phyloP scores from a whole-genome alignment of 306 rosid genomes.

The Lotus japonicus region DNA sequence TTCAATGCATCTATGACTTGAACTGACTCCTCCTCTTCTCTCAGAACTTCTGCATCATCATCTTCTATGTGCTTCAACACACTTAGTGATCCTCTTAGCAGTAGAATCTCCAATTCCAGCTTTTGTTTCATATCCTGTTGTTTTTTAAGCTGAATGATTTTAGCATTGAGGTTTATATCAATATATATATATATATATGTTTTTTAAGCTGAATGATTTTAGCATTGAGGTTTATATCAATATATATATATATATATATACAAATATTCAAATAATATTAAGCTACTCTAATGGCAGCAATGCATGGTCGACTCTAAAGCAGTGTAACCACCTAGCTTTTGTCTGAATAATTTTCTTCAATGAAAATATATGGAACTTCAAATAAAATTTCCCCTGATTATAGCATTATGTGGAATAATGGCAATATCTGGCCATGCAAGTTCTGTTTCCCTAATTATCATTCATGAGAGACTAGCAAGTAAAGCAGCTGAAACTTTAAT shows the following conservation, averaged over 20 bases:
- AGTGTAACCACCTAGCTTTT: conserved; percentile 40
- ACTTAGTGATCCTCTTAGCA: conserved; percentile 61
- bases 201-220: no score
- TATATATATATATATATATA: no score
- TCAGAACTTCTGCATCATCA: conserved; percentile 78
- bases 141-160: conserved; percentile 68
- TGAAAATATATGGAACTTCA: not conserved
- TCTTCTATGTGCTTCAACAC: conserved; percentile 88
- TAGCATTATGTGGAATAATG: not conserved
- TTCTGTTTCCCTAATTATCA: not conserved
- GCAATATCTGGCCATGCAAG: not conserved
- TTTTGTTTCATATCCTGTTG: conserved; percentile 82
- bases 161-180: conserved; percentile 66
- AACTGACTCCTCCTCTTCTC: conserved; percentile 68
- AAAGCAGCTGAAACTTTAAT: not conserved
- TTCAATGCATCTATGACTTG: conserved; percentile 60
- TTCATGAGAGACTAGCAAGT: not conserved
- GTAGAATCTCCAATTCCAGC: conserved; percentile 87
- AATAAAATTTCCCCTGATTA: not conserved
- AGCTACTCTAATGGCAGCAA: conserved; percentile 59
- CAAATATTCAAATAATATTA: no score
- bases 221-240: no score
- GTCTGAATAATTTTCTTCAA: not conserved
- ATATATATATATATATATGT: no score
- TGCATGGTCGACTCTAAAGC: conserved; percentile 84